A percentile compares a stretch with the other conserved stretches of the same genome.
Conservation (phyloP, 2,329 filamentous ascomycete genomes). For the Falciphora oryzae region DNA sequence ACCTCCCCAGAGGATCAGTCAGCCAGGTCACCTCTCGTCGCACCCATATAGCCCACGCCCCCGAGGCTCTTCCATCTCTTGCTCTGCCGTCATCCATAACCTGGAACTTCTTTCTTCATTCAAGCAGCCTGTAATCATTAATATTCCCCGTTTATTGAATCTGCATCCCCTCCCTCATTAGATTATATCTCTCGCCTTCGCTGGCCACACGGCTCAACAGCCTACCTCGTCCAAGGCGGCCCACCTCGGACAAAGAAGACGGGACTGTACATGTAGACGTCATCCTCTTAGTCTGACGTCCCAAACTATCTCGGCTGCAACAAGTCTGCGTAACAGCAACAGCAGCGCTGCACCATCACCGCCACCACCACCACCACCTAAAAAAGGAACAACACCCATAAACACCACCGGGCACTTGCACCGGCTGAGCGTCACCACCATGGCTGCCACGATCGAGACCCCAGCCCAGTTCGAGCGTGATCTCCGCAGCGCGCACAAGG, state of each 20-base stretch:
- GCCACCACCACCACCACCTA: not conserved
- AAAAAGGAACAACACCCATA: not conserved
- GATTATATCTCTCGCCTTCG: constrained; percentile 1
- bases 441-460: constrained; percentile 21
- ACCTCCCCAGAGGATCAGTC: not conserved
- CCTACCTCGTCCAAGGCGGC: not conserved
- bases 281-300: no score
- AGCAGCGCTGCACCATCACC: no score
- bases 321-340: not conserved
- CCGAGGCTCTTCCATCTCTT: not conserved
- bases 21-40: not conserved
- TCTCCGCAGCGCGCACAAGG: constrained; percentile 36
- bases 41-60: not conserved
- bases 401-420: not conserved
- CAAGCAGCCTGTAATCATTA: not conserved
- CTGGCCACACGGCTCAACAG: not conserved
- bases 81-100: not conserved
- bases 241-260: not conserved
- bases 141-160: not conserved
- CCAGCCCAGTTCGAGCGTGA: constrained; percentile 32
- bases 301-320: not conserved
- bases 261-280: not conserved
- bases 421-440: constrained; percentile 13
- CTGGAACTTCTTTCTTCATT: not conserved
- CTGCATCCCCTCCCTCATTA: no score